These are phyloP conservation scores for Daldinia grandis DNA, from an alignment of 495 filamentous ascomycete species.

Conservation along the genomic window DNA sequence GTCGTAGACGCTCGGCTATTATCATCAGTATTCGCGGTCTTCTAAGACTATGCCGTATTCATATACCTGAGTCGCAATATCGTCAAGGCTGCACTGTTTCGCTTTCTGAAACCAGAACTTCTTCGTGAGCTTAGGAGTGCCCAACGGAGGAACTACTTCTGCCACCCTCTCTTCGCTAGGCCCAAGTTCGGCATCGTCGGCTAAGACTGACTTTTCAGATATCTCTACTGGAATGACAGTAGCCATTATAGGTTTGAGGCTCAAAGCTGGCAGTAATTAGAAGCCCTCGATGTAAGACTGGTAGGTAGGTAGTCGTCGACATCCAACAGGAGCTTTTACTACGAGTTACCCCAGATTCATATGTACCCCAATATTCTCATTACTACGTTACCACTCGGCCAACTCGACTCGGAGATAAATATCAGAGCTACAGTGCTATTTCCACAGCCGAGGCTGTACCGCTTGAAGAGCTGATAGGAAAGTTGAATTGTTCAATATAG, in stretches of 20 bases:
- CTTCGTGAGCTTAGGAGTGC: constrained; percentile 46
- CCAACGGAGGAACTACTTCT: constrained; percentile 49
- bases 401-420: not conserved
- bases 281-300: not conserved
- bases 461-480: not conserved
- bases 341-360: not conserved
- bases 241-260: constrained; percentile 23
- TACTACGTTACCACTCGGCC: not conserved
- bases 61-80: constrained; percentile 64
- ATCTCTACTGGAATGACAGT: constrained; percentile 31
- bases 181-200: constrained; percentile 25
- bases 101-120: constrained; percentile 56
- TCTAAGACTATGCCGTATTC: not conserved
- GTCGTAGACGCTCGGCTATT: constrained; percentile 57
- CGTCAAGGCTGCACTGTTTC: constrained; percentile 56
- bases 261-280: not conserved
- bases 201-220: constrained; percentile 20
- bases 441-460: not conserved
- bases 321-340: not conserved
- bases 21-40: not conserved
- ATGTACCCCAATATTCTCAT: not conserved
- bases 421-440: not conserved
- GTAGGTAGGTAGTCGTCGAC: not conserved
- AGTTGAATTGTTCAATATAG: not conserved
- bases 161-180: constrained; percentile 24